Base-by-base conservation (phyloP, 176 grass and related monocot species). In the Tuctoria greenei region DNA sequence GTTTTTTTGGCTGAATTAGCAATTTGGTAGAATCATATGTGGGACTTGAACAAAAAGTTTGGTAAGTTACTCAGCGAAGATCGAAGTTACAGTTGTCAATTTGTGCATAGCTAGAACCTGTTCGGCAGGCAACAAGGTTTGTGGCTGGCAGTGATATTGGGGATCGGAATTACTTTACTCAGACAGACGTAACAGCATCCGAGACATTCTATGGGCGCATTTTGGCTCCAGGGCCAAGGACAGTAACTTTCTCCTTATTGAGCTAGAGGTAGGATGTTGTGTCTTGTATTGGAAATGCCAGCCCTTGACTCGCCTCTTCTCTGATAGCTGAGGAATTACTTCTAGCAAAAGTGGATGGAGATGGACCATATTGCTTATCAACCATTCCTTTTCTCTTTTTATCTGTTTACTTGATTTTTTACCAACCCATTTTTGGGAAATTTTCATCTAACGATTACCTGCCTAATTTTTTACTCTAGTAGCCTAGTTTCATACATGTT, bases 371-470 rank as follows among this genome's bases (percentile, higher is more conserved):
- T 3, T 15, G 21, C 15, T 44, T 67, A 44, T 23, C 14, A 44
- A 67, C 65, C n/a, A 31, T 31, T 31, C 31, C 31, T 9, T 59
- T 47, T 49, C 2, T 45, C 37, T 64, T 72, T 64, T 23, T 45
- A 38, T 57, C 71, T 57, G 47, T 3, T 63, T 57, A 43, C 46
- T 80, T 66, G 40, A 67, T 12, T 17, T 9, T 80, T 69, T 63
- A 51, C 21, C 68, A 67, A 17, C n/a, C 4, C 4, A 20, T 13
- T 16, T 31, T 38, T 39, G 75, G 49, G 2, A 31, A 5, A 40
- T 6, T 81, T 60, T 51, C 51, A 8, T 46, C 39, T 71, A 36
- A 61, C 28, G 59, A 1, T 36, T 61, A 20, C 7, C 7, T 60
- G 51, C 11, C 6, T 50, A 24, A 17, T 18, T 36, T 39, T 26